Evolutionary conservation across 768 basidiomycete species (phyloP).

Genomic region (Agaricus subrufescens): DNA sequence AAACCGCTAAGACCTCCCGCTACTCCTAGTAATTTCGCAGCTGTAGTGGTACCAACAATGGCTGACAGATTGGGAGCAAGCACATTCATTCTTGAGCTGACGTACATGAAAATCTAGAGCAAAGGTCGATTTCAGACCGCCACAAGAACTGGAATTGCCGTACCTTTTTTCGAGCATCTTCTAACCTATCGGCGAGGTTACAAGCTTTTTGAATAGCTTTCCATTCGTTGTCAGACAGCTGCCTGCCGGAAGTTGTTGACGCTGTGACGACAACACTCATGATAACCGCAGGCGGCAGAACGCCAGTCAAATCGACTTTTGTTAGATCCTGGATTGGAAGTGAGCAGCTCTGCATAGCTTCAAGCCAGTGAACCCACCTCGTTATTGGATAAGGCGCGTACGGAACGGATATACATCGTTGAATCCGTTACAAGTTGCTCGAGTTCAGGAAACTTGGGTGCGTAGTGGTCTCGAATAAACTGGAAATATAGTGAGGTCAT

Average conservation of each 20-base stretch:
- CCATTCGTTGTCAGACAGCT: constrained; percentile 70
- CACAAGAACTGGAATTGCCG: neutral
- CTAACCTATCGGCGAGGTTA: constrained; percentile 82
- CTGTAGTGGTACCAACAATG: constrained; percentile 98
- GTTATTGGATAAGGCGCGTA: constrained; percentile 81
- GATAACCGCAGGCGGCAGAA: constrained; percentile 84
- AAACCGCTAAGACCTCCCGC: constrained; percentile 90
- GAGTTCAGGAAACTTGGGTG: constrained; percentile 91
- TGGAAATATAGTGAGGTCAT: constrained; percentile 25
- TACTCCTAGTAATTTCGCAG: constrained; percentile 95
- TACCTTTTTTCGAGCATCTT: constrained; percentile 88
- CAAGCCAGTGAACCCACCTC: constrained; percentile 42
- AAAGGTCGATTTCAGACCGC: neutral
- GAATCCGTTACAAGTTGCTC: constrained; percentile 94
- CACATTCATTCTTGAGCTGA: constrained; percentile 97
- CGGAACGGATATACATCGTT: constrained; percentile 87
- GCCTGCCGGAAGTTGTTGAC: constrained; percentile 80
- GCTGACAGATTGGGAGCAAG: constrained; percentile 98
- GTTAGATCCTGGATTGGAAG: constrained; percentile 63
- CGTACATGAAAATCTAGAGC: constrained; percentile 92
- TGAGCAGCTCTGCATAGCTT: constrained; percentile 3
- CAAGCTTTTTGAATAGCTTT: constrained; percentile 78
- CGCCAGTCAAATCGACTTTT: constrained; percentile 73
- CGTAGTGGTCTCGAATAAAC: constrained; percentile 98
- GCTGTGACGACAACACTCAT: constrained; percentile 97